Evolutionary conservation across 2,329 filamentous ascomycete genomes (phyloP), one percentile per base, ranked within the genome.

Genomic region (Aspergillus phoenicis): DNA sequence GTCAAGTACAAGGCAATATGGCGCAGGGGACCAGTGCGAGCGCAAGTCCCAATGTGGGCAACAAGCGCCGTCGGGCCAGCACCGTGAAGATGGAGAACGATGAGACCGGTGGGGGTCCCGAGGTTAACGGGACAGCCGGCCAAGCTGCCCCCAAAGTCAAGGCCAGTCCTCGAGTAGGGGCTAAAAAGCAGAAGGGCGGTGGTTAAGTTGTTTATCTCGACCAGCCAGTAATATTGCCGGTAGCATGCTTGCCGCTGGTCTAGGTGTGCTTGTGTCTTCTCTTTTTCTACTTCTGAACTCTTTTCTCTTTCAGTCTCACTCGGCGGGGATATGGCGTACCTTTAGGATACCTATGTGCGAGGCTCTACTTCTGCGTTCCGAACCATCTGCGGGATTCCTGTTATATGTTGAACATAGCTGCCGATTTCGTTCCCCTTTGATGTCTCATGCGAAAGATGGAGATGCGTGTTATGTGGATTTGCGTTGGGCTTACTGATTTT

Each of bases 21-120:
- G 75, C 69, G 58, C 73, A 78, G 64, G 81, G 79, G 3, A 79
- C 82, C 8, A 87, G 84, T 67, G 84, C 85, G 33, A 88, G 85
- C 65, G 87, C 86, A 5, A 88, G 86, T 65, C 86, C 86, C 2
- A 87, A 85, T 66, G 81, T 86, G 47, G 82, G 77, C 52, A 82
- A 82, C 68, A 89, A 89, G 74, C 78, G 84, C 61, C 82, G 86
- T 62, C 79, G 86, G 62, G 75, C 82, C 26, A 88, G 86, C 72
- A 82, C 82, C 13, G 84, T 87, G 59, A 88, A 88, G 72, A 75
- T 82, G 57, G 85, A 87, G 67, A 79, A 75, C 41, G 85, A 87
- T 51, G 85, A 85, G 48, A 78, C 73, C 52, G 68, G 63, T 45
- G 70, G 66, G 20, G 20, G 20, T 57, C 75, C 71, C 26, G 82